A percentile compares a stretch with the other conserved stretches of the same genome.
phyloP scores from a whole-genome alignment of 1,284 basidiomycete species.

The Cutaneotrichosporon spelunceum region DNA sequence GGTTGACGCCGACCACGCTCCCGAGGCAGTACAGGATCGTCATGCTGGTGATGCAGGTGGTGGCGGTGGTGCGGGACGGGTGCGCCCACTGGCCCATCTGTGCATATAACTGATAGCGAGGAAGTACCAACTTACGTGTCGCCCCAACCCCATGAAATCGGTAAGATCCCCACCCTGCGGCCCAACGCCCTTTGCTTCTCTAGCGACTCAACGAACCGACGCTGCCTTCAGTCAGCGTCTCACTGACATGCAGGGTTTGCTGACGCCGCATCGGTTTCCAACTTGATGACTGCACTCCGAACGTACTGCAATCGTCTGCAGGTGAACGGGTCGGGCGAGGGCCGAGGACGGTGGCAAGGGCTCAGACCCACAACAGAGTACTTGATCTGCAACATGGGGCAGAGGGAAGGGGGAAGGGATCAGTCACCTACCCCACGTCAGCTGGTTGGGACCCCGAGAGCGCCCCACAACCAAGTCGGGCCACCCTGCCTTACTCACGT shows the following conservation, averaged over 20 bases:
- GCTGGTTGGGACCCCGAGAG: background rate
- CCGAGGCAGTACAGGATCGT: constrained; percentile 1
- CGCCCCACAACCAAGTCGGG: background rate
- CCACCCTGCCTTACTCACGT: background rate
- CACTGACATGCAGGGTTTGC: background rate
- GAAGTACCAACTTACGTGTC: background rate
- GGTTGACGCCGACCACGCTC: background rate
- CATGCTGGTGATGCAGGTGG: background rate
- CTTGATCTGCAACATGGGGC: too few relatives aligned
- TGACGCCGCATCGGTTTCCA: background rate
- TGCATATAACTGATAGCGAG: background rate
- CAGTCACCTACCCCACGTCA: too few relatives aligned
- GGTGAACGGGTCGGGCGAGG: too few relatives aligned
- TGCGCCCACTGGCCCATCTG: background rate
- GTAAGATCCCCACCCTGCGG: background rate
- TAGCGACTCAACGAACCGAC: background rate
- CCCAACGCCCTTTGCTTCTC: background rate
- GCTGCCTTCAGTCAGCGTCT: background rate
- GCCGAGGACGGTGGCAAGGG: too few relatives aligned
- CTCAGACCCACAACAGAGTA: background rate
- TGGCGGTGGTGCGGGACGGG: background rate
- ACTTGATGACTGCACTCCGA: background rate
- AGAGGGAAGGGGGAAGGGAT: too few relatives aligned
- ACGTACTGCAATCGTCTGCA: too few relatives aligned
- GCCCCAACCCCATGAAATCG: background rate